A percentile compares a stretch with the other conserved stretches of the same genome.
These are phyloP conservation scores for Sporothrix euskadiensis DNA, from an alignment of 2,329 filamentous ascomycete genomes.

Conservation along the genomic window DNA sequence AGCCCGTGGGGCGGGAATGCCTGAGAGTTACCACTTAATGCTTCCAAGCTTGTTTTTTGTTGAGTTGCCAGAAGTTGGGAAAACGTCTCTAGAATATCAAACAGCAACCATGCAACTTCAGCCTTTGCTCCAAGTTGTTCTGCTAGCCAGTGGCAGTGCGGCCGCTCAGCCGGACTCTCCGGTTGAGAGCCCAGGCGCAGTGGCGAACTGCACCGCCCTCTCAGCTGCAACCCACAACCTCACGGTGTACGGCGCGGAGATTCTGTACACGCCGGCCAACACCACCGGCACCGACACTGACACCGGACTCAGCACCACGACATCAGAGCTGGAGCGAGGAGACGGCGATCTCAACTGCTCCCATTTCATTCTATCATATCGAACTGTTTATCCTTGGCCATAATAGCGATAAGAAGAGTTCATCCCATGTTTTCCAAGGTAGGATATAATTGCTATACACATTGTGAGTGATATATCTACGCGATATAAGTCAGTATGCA, in stretches of 20 bases:
- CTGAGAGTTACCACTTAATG: too few species aligned
- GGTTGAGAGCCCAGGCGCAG: constrained; percentile 14
- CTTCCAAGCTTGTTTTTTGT: too few species aligned
- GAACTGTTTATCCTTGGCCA: too few species aligned
- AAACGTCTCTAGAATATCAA: too few species aligned
- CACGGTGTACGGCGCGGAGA: constrained; percentile 26
- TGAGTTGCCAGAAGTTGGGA: too few species aligned
- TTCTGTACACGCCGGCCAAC: constrained; percentile 20
- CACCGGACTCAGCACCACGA: neutral
- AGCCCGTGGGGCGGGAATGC: too few species aligned
- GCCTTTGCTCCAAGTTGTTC: neutral
- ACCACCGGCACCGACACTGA: neutral
- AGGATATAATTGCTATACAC: too few species aligned
- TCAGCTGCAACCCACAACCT: constrained; percentile 26
- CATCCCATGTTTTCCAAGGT: too few species aligned
- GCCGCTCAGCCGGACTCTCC: neutral
- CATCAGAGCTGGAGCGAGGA: constrained; percentile 1
- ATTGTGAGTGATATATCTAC: neutral
- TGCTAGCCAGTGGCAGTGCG: neutral
- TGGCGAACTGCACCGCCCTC: constrained; percentile 13
- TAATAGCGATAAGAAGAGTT: too few species aligned
- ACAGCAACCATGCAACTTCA: neutral
- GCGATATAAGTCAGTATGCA: neutral
- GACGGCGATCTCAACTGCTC: neutral
- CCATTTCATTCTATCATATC: too few species aligned